A percentile compares a stretch with the other conserved stretches of the same genome.
These are phyloP conservation scores for Linum usitatissimum DNA, from an alignment of 345 rosid genomes.

Conservation along the genomic window DNA sequence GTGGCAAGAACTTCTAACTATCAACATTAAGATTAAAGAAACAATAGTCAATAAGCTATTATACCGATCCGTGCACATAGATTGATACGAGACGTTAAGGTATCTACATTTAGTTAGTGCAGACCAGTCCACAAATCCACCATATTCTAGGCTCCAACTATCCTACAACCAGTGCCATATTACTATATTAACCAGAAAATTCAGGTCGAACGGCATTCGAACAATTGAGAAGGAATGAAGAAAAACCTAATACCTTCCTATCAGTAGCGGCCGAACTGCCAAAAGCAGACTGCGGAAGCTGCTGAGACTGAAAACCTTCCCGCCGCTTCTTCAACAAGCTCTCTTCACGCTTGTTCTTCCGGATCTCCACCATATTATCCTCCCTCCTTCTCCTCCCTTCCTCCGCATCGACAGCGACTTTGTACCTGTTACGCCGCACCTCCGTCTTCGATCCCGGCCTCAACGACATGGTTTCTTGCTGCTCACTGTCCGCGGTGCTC, in stretches of 20 bases:
- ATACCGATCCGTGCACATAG: not conserved
- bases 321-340: slow-evolving; percentile 84
- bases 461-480: slow-evolving; percentile 28
- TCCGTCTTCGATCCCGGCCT: slow-evolving; percentile 29
- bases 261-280: slow-evolving; percentile 35
- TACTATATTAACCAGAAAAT: no score
- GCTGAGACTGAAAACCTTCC: slow-evolving; percentile 58
- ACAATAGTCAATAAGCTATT: not conserved
- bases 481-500: not conserved
- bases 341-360: slow-evolving; percentile 75
- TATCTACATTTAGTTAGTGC: not conserved
- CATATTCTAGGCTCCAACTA: not conserved
- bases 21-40: not conserved
- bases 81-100: not conserved
- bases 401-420: slow-evolving; percentile 35
- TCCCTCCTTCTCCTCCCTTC: slow-evolving; percentile 84
- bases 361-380: slow-evolving; percentile 92
- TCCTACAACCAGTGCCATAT: no score
- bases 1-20: not conserved
- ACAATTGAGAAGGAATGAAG: not conserved
- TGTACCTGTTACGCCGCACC: slow-evolving; percentile 35
- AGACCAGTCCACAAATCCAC: not conserved
- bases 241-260: slow-evolving; percentile 41
- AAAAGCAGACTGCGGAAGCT: slow-evolving; percentile 23
- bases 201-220: not conserved